phyloP scores from a whole-genome alignment of 176 grass and related monocot genomes.

The Aechmea fasciata region DNA sequence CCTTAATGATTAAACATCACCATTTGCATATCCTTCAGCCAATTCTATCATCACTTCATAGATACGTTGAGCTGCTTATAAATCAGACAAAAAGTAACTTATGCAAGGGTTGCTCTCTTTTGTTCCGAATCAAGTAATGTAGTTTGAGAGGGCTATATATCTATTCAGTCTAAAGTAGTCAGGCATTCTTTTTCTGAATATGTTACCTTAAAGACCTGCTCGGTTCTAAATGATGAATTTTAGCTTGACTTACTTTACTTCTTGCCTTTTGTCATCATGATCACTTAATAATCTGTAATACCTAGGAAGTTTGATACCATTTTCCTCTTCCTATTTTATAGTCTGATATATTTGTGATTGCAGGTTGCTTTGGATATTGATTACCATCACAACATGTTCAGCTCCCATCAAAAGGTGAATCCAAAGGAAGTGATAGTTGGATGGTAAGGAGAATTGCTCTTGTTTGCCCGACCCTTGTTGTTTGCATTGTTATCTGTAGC shows the following conservation, averaged over 20 bases:
- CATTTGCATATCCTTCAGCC: too few relatives aligned
- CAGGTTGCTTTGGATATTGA: slow-evolving; percentile 93
- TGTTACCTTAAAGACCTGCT: too few relatives aligned
- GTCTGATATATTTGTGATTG: not conserved
- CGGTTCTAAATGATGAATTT: not conserved
- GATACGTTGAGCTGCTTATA: too few relatives aligned
- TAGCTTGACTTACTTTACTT: not conserved
- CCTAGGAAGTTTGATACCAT: too few relatives aligned
- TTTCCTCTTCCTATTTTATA: not conserved
- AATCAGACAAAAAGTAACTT: too few relatives aligned
- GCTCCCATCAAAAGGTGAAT: slow-evolving; percentile 84
- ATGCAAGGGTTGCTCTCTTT: too few relatives aligned
- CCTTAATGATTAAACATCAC: too few relatives aligned
- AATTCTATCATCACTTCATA: too few relatives aligned
- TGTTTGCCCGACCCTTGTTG: not conserved
- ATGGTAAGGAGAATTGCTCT: slow-evolving; percentile 34
- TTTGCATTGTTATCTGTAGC: not conserved
- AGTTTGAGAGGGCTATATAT: too few relatives aligned
- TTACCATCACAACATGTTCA: slow-evolving; percentile 91
- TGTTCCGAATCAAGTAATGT: too few relatives aligned
- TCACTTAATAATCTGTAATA: not conserved
- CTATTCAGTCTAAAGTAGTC: too few relatives aligned
- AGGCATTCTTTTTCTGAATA: too few relatives aligned
- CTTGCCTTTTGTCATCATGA: not conserved
- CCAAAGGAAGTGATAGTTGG: slow-evolving; percentile 87